Evolutionary conservation across 306 rosid genomes (phyloP).

Genomic region (Prunus davidiana): DNA sequence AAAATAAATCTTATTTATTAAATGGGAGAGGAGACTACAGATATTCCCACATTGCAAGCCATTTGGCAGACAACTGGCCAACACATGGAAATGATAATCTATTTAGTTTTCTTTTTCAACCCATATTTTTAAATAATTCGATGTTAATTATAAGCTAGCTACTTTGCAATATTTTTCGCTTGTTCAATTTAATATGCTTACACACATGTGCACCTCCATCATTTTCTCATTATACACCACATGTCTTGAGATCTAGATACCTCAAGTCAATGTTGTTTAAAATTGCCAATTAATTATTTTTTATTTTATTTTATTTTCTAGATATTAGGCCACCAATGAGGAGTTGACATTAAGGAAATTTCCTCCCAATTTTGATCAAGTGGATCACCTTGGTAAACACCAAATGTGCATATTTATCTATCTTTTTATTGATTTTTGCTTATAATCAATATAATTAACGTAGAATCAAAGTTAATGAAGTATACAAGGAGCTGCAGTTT

Average conservation of each 20-base stretch:
- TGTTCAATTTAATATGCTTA: not conserved
- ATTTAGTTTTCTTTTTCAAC: not conserved
- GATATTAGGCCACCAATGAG: not conserved
- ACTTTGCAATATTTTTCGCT: not conserved
- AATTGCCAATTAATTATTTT: not conserved
- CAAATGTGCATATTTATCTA: not conserved
- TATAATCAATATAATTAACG: too few relatives aligned
- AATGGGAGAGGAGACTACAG: slow-evolving; percentile 21
- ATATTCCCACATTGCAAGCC: slow-evolving; percentile 25
- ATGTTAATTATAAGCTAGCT: not conserved
- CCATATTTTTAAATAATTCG: too few relatives aligned
- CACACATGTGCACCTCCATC: slow-evolving; percentile 8
- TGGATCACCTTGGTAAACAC: not conserved
- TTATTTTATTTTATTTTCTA: not conserved
- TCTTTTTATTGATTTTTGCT: not conserved
- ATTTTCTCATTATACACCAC: slow-evolving; percentile 1
- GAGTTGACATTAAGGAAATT: slow-evolving; percentile 16
- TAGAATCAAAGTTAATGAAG: too few relatives aligned
- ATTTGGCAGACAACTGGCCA: slow-evolving; percentile 44
- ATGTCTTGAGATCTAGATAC: not conserved
- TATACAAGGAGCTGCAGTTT: too few relatives aligned
- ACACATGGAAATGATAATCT: slow-evolving; percentile 33
- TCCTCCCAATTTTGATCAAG: not conserved
- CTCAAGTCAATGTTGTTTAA: slow-evolving; percentile 4
- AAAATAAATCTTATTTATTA: not conserved